phyloP scores from a whole-genome alignment of 495 filamentous ascomycete genomes.

The Corynascus novoguineensis region DNA sequence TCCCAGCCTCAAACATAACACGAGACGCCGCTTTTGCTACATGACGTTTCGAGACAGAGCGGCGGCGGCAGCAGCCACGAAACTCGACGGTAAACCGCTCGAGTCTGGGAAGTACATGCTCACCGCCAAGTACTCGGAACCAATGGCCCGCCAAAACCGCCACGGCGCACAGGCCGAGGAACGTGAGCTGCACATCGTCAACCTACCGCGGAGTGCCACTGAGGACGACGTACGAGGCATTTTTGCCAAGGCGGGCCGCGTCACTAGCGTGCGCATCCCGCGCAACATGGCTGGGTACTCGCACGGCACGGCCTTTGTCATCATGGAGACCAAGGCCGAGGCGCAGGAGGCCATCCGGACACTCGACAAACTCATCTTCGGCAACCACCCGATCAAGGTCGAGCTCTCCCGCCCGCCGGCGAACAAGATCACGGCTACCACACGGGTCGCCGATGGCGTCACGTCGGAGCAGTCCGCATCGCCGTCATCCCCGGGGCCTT shows the following conservation, averaged over 20 bases:
- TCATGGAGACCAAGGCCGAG: conserved; percentile 68
- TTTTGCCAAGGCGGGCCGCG: conserved; percentile 68
- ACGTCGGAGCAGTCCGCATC: conserved; percentile 12
- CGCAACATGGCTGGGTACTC: conserved; percentile 57
- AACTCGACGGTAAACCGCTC: conserved; percentile 61
- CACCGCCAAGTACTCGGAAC: conserved; percentile 76
- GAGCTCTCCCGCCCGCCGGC: conserved; percentile 48
- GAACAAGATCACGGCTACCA: conserved; percentile 40
- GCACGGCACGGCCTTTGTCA: conserved; percentile 71
- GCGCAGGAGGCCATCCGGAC: conserved; percentile 59
- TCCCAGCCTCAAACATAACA: conserved; percentile 83
- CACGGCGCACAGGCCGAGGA: conserved; percentile 77
- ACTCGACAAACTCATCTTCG: conserved; percentile 67
- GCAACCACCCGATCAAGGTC: conserved; percentile 64
- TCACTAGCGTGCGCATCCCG: conserved; percentile 61
- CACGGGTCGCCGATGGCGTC: conserved; percentile 11
- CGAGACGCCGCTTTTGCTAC: conserved; percentile 88
- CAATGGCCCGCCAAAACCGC: conserved; percentile 67
- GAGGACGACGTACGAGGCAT: conserved; percentile 63
- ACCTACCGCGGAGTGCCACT: conserved; percentile 59
- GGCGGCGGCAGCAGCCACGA: conserved; percentile 60
- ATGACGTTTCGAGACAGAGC: conserved; percentile 68
- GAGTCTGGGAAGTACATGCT: conserved; percentile 59
- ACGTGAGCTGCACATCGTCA: conserved; percentile 77
- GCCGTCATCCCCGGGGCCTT: conserved; percentile 35